phyloP scores from a whole-genome alignment of 2,329 filamentous ascomycete genomes.

The Fusarium devonianum region DNA sequence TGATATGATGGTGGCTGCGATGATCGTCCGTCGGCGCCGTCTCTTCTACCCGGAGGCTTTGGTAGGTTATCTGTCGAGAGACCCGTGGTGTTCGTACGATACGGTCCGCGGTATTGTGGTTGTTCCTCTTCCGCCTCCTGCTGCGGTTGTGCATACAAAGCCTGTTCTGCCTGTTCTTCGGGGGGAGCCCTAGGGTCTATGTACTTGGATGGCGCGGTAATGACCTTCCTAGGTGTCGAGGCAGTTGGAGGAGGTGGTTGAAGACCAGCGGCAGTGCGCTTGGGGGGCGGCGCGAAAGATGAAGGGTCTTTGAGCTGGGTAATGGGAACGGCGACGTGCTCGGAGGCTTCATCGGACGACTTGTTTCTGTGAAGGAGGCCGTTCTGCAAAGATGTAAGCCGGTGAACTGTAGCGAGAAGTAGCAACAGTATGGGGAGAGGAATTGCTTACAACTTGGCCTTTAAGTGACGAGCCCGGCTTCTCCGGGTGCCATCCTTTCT shows the following conservation, averaged over 20 bases:
- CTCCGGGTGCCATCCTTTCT: conserved; percentile 62
- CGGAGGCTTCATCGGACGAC: conserved; percentile 40
- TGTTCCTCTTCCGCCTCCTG: conserved; percentile 40
- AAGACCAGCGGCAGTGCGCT: conserved; percentile 55
- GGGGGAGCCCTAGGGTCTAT: conserved; percentile 40
- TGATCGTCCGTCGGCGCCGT: conserved; percentile 48
- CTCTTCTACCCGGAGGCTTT: conserved; percentile 68
- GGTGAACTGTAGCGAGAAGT: background rate
- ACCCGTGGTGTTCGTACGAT: conserved; percentile 73
- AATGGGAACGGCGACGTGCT: conserved; percentile 65
- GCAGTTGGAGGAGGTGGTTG: conserved; percentile 36
- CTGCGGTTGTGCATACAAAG: conserved; percentile 19
- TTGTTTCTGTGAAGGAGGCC: conserved; percentile 54
- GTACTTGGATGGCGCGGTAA: conserved; percentile 46
- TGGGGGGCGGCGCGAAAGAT: conserved; percentile 83
- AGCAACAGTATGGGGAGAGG: conserved; percentile 6
- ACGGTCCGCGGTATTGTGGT: conserved; percentile 66
- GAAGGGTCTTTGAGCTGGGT: conserved; percentile 76
- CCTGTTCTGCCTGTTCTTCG: conserved; percentile 19
- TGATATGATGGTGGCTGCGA: conserved; percentile 44
- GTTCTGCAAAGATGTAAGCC: conserved; percentile 47
- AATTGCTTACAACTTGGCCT: conserved; percentile 52
- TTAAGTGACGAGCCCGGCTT: conserved; percentile 52
- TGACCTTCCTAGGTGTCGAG: conserved; percentile 38
- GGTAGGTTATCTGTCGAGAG: conserved; percentile 73